phyloP scores from a whole-genome alignment of 805 yeast genomes.

The Saturnispora zaruensis region DNA sequence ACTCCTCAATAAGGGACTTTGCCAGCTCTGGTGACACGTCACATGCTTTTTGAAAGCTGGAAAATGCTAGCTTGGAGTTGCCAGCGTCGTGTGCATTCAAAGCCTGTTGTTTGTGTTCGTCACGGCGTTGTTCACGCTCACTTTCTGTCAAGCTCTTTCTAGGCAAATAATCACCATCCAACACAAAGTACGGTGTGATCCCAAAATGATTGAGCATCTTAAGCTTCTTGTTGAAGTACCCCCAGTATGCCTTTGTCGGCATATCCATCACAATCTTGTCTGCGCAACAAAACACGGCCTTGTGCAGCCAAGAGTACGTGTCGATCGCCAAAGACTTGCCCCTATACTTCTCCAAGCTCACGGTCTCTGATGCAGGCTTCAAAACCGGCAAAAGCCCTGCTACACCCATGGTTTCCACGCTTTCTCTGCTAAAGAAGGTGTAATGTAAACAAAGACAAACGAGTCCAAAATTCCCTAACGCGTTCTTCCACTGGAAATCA shows the following conservation, averaged over 20 bases:
- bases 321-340: slow-evolving; percentile 88
- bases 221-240: slow-evolving; percentile 59
- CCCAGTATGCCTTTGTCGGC: slow-evolving; percentile 66
- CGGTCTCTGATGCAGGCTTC: slow-evolving; percentile 60
- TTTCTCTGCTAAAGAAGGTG: background rate
- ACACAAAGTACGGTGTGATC: slow-evolving; percentile 78
- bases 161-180: slow-evolving; percentile 85
- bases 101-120: slow-evolving; percentile 51
- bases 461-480: background rate
- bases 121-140: slow-evolving; percentile 51
- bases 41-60: slow-evolving; percentile 67
- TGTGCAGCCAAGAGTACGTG: slow-evolving; percentile 94
- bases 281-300: slow-evolving; percentile 76
- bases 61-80: slow-evolving; percentile 51
- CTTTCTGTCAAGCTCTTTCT: slow-evolving; percentile 67
- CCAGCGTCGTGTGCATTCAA: slow-evolving; percentile 43
- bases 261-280: slow-evolving; percentile 63
- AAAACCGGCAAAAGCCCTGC: slow-evolving; percentile 73
- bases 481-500: background rate
- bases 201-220: slow-evolving; percentile 58
- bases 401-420: slow-evolving; percentile 57
- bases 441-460: slow-evolving; percentile 4
- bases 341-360: slow-evolving; percentile 48
- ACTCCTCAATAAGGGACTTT: slow-evolving; percentile 65
- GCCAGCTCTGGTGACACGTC: slow-evolving; percentile 91